Conservation (phyloP, 345 rosid species). For the Durio zibethinus region DNA sequence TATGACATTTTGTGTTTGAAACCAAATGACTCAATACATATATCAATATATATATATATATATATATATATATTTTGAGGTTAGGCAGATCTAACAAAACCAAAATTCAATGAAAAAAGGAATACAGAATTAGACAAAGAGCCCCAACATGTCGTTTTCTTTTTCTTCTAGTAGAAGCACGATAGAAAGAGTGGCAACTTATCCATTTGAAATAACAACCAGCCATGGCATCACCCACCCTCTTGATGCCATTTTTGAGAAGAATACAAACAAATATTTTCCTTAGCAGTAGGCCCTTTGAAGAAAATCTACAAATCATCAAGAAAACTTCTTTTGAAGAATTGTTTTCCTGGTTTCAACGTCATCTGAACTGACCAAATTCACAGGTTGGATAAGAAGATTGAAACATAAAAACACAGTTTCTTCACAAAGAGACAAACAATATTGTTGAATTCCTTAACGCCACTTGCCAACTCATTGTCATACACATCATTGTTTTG, state of each 20-base stretch:
- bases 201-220: not conserved
- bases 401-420: not conserved
- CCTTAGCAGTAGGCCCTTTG: not conserved
- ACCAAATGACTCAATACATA: not conserved
- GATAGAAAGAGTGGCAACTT: not conserved
- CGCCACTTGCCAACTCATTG: too few species aligned
- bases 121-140: not conserved
- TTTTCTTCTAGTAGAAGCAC: not conserved
- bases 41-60: too few species aligned
- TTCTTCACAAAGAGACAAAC: slow-evolving; percentile 13
- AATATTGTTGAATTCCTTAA: not conserved
- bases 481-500: too few species aligned
- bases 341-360: not conserved
- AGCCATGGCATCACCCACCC: not conserved
- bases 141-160: not conserved
- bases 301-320: not conserved
- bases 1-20: not conserved
- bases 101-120: not conserved
- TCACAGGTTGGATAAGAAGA: not conserved
- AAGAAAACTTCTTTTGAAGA: not conserved
- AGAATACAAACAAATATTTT: not conserved
- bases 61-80: too few species aligned
- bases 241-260: not conserved
- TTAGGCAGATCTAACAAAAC: not conserved
- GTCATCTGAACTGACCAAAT: not conserved